A percentile compares a stretch with the other conserved stretches of the same genome.
Evolutionary conservation across 768 basidiomycete genomes (phyloP).

Genomic region (Collybia sp.): DNA sequence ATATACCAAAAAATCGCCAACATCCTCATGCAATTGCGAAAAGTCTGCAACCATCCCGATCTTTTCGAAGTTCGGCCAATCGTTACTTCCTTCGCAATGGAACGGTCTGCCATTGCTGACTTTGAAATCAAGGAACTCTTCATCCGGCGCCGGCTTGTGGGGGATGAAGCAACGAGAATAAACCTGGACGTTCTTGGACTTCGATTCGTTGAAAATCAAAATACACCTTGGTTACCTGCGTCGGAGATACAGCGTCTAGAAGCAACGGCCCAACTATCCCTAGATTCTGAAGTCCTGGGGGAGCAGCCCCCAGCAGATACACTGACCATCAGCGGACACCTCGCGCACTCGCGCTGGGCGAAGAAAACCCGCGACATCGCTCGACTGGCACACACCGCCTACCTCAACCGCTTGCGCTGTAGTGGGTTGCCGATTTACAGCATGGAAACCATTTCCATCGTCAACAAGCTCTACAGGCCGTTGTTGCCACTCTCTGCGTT

Average conservation of each 20-base stretch:
- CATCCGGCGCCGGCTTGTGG: constrained; percentile 67
- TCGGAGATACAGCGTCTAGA: constrained; percentile 52
- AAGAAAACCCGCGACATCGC: constrained; percentile 46
- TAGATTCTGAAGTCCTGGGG: constrained; percentile 48
- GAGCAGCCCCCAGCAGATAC: constrained; percentile 70
- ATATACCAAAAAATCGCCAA: constrained; percentile 89
- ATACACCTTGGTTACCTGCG: constrained; percentile 48
- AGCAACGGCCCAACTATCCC: constrained; percentile 50
- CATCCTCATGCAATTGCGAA: constrained; percentile 95
- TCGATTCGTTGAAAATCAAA: constrained; percentile 53
- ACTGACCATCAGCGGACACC: constrained; percentile 72
- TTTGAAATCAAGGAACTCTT: constrained; percentile 88
- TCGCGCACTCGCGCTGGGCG: constrained; percentile 42
- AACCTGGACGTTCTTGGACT: constrained; percentile 66
- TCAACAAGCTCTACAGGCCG: constrained; percentile 32
- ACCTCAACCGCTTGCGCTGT: constrained; percentile 75
- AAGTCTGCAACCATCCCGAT: constrained; percentile 94
- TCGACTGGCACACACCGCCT: constrained; percentile 67
- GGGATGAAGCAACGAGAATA: constrained; percentile 44
- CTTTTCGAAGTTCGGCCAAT: constrained; percentile 87
- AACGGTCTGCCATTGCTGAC: constrained; percentile 70
- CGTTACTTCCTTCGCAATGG: constrained; percentile 71
- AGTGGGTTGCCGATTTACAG: constrained; percentile 38
- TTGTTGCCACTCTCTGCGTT: constrained; percentile 49
- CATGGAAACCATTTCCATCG: constrained; percentile 39